phyloP scores from a whole-genome alignment of 495 filamentous ascomycete genomes.

The Penicillium maclennaniae region DNA sequence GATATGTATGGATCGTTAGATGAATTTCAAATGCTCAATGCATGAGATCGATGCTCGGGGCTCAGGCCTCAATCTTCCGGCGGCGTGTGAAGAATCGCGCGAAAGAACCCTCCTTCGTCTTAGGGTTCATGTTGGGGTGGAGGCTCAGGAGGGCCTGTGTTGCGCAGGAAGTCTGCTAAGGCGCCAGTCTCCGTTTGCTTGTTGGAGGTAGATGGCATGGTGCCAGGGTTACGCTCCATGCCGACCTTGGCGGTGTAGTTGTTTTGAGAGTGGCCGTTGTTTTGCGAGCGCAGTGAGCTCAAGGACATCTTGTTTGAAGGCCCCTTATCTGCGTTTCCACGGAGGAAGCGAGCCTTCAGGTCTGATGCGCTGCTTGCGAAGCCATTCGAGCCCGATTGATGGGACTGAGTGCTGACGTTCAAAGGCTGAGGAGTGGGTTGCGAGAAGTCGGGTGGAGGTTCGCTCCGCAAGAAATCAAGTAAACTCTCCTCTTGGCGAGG shows the following conservation, averaged over 20 bases:
- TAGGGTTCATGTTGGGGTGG: conserved; percentile 15
- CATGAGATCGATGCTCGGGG: conserved; percentile 24
- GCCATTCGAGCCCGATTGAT: conserved; percentile 50
- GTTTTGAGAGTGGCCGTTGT: conserved; percentile 15
- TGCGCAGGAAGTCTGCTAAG: conserved; percentile 74
- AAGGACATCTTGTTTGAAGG: conserved; percentile 30
- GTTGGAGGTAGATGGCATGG: conserved; percentile 24
- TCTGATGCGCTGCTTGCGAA: conserved; percentile 34
- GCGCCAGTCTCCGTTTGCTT: conserved; percentile 59
- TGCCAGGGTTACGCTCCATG: conserved; percentile 32
- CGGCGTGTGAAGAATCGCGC: conserved; percentile 42
- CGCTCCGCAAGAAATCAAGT: conserved; percentile 82
- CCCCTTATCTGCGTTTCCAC: conserved; percentile 28
- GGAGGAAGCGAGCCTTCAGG: conserved; percentile 61
- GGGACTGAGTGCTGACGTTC: conserved; percentile 16
- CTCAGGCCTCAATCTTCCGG: conserved; percentile 39
- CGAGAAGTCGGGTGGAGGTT: conserved; percentile 64
- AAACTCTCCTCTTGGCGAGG: conserved; percentile 63
- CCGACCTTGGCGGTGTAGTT: conserved; percentile 42
- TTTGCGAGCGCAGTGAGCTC: conserved; percentile 33
- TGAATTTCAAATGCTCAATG: conserved; percentile 33
- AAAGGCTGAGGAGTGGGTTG: conserved; percentile 43
- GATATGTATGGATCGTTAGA: conserved; percentile 31
- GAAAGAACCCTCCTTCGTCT: conserved; percentile 29
- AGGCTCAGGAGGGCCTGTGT: conserved; percentile 65